These are phyloP conservation scores for Populus pruinosa DNA, from an alignment of 345 rosid genomes.

Conservation along the genomic window DNA sequence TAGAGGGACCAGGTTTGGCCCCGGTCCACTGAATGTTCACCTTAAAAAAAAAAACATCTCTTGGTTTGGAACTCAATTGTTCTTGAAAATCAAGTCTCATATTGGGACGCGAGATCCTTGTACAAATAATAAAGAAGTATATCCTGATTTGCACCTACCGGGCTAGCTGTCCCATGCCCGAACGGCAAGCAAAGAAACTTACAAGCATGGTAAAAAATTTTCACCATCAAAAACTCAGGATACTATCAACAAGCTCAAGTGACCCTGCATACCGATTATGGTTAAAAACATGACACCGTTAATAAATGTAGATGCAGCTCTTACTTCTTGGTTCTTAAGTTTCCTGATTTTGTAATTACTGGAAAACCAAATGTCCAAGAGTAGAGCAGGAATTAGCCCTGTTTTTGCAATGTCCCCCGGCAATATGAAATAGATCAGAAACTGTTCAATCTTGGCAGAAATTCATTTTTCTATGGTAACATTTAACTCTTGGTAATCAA, in stretches of 20 bases:
- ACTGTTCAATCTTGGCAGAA: background rate
- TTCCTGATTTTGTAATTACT: background rate
- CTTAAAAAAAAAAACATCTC: too few species aligned
- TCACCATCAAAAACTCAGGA: too few species aligned
- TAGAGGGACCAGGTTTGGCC: too few species aligned
- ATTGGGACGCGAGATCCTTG: too few species aligned
- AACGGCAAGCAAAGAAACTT: too few species aligned
- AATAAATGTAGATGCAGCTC: background rate
- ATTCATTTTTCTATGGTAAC: background rate
- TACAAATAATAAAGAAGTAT: too few species aligned
- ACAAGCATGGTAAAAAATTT: too few species aligned
- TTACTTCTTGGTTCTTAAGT: background rate
- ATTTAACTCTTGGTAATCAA: background rate
- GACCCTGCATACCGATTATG: background rate
- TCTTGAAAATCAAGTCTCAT: too few species aligned
- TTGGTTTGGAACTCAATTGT: too few species aligned
- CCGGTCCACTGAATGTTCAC: too few species aligned
- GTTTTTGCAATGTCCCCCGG: background rate
- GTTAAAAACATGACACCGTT: background rate
- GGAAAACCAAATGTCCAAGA: background rate
- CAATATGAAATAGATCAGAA: background rate
- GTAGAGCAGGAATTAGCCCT: background rate
- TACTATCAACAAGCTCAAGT: background rate
- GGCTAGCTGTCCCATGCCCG: too few species aligned
- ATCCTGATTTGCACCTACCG: too few species aligned